Evolutionary conservation across 208 protist species (phyloP), one percentile per base, ranked within the genome.

Genomic region (Leishmania turanica): DNA sequence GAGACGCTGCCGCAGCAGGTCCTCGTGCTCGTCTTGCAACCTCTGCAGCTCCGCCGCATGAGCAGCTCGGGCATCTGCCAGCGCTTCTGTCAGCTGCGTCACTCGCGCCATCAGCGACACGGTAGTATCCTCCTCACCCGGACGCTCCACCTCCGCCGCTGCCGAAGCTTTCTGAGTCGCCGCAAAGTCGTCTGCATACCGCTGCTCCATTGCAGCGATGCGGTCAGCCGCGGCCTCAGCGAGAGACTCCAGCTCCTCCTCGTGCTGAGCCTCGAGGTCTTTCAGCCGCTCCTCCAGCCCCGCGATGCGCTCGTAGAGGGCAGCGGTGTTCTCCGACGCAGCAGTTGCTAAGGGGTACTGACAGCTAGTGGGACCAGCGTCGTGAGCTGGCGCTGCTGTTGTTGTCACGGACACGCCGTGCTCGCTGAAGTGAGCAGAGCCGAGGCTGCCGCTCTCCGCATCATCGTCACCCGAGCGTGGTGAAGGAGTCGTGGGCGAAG

Each of bases 171-270:
- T 37, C 42, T 65, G 27, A 11, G 47, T 3, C 13, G 64, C 34
- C 24, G 45, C 74, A 0, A 75, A 27, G 71, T 62, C 34, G 8
- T 34, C 65, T 9, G 74, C 79, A 62, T 89, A 89, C 58, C 87
- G 78, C 56, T 90, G 73, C 77, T 95, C 90, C 45, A 90, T 60
- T 75, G 91, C 90, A 11, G 84, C 85, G 62, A 96, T 87, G 47
- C 84, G 89, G 3, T 88, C 88, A 7, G 85, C 88, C 4, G 91
- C 93, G 53, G 86, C 89, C 19, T 84, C 83, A 4, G 87, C 83
- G 64, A 94, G 68, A 37, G 70, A 84, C 75, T 90, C 83, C 74
- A 96, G 60, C 83, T 95, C 90, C 68, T 87, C 85, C 60, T 92
- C 87, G 65, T 93, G 89, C 3, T 75, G 42, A 34, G 66, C 53